phyloP scores from a whole-genome alignment of 2,329 filamentous ascomycete species.

The Pseudocercospora ulei region DNA sequence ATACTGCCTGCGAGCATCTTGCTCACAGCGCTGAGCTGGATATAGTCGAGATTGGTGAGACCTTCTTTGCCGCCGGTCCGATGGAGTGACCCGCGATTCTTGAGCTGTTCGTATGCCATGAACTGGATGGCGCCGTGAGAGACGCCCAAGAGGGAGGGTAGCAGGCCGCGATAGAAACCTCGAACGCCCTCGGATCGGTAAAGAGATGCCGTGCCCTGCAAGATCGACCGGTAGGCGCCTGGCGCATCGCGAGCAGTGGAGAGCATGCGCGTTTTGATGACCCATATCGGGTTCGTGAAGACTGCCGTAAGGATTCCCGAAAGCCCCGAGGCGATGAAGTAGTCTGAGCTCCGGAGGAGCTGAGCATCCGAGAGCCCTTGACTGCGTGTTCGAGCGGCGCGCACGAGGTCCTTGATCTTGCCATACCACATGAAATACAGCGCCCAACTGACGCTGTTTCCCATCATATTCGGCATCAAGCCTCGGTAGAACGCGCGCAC shows the following conservation, averaged over 20 bases:
- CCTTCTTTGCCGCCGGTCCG: conserved; percentile 33
- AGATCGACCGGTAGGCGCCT: conserved; percentile 74
- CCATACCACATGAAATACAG: conserved; percentile 76
- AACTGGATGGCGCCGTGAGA: conserved; percentile 92
- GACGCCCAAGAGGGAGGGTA: conserved; percentile 75
- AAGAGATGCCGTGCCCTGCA: conserved; percentile 58
- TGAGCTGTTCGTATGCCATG: conserved; percentile 76
- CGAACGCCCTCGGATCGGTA: conserved; percentile 59
- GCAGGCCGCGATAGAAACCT: conserved; percentile 81
- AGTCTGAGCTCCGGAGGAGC: conserved; percentile 56
- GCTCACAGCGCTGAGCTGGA: conserved; percentile 67
- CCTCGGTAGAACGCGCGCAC: conserved; percentile 68
- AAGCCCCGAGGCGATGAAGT: conserved; percentile 64
- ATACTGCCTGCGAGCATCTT: conserved; percentile 83
- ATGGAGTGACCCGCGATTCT: conserved; percentile 48
- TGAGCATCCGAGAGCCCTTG: conserved; percentile 32
- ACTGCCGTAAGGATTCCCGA: conserved; percentile 66
- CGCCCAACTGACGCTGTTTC: conserved; percentile 83
- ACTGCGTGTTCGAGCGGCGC: conserved; percentile 28
- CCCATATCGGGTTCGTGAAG: conserved; percentile 93
- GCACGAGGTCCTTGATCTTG: conserved; percentile 49
- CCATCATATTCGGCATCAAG: conserved; percentile 77
- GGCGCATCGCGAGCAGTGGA: conserved; percentile 63
- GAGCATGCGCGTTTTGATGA: conserved; percentile 95
- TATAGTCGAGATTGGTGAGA: conserved; percentile 63